A percentile compares a stretch with the other conserved stretches of the same genome.
Evolutionary conservation across 768 basidiomycete genomes (phyloP).

Genomic region (Fistulinella prunicolor): DNA sequence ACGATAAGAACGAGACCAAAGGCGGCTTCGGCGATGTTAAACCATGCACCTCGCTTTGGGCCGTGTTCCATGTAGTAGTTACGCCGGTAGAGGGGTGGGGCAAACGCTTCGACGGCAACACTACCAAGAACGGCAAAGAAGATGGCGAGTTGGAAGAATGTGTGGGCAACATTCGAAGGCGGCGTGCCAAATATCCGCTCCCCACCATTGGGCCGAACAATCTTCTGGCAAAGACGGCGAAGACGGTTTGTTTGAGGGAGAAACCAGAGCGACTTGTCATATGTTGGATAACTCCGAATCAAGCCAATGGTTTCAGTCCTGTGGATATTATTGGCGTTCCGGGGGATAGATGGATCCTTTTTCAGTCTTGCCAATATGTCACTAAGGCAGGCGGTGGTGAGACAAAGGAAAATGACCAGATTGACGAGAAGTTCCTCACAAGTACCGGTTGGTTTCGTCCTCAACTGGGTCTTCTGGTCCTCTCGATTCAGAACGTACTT

Average conservation of each 20-base stretch:
- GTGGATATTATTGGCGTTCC: slow-evolving; percentile 58
- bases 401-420: background rate
- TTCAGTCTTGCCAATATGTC: slow-evolving; percentile 67
- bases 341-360: slow-evolving; percentile 43
- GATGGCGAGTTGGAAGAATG: slow-evolving; percentile 72
- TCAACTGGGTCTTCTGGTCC: slow-evolving; percentile 35
- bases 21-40: slow-evolving; percentile 72
- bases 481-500: slow-evolving; percentile 31
- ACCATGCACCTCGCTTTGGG: slow-evolving; percentile 72
- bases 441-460: slow-evolving; percentile 67
- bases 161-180: slow-evolving; percentile 59
- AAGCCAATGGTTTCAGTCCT: slow-evolving; percentile 81
- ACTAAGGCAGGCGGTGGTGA: slow-evolving; percentile 35
- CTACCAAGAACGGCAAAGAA: slow-evolving; percentile 76
- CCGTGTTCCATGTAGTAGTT: slow-evolving; percentile 64
- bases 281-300: slow-evolving; percentile 83
- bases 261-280: slow-evolving; percentile 88
- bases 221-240: slow-evolving; percentile 73
- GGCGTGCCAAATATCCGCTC: slow-evolving; percentile 84
- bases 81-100: slow-evolving; percentile 81
- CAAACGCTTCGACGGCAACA: slow-evolving; percentile 77
- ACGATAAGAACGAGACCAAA: slow-evolving; percentile 70
- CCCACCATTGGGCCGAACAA: slow-evolving; percentile 80
- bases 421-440: slow-evolving; percentile 47
- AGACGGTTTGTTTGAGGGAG: slow-evolving; percentile 76